Evolutionary conservation across 2,329 filamentous ascomycete genomes (phyloP).

Genomic region (Alternaria longipes): DNA sequence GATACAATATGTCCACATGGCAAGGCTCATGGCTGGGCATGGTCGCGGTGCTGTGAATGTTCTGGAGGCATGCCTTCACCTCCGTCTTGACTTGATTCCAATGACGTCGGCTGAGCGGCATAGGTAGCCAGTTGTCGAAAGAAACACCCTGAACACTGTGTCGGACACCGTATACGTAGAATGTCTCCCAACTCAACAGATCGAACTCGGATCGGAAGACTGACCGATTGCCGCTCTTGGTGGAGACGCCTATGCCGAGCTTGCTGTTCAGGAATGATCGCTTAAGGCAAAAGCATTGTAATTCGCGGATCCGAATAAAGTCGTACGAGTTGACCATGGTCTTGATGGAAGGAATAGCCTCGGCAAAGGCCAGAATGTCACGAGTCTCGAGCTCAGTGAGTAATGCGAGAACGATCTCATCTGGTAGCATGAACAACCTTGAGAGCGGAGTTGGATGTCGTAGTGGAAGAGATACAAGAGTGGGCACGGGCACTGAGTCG

Average conservation of each 20-base stretch:
- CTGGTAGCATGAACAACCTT: constrained; percentile 48
- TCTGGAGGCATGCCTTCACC: constrained; percentile 34
- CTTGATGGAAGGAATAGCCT: constrained; percentile 51
- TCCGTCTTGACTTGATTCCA: constrained; percentile 52
- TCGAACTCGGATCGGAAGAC: constrained; percentile 61
- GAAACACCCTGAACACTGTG: constrained; percentile 55
- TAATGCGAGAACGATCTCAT: constrained; percentile 53
- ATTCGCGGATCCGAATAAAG: constrained; percentile 51
- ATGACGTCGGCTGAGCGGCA: constrained; percentile 59
- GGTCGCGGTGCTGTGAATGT: constrained; percentile 39
- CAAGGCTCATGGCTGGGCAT: constrained; percentile 24
- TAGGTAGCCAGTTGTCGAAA: constrained; percentile 58
- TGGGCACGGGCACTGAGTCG: not conserved
- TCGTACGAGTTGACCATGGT: constrained; percentile 46
- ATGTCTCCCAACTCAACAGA: constrained; percentile 57
- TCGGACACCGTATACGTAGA: constrained; percentile 47
- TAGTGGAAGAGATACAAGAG: not conserved
- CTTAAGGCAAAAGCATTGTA: constrained; percentile 61
- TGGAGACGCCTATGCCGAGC: constrained; percentile 57
- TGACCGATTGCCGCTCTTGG: constrained; percentile 29
- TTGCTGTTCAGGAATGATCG: constrained; percentile 50
- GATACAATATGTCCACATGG: constrained; percentile 53
- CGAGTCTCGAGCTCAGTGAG: constrained; percentile 36
- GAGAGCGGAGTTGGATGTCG: not conserved
- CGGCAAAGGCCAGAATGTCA: constrained; percentile 51